Evolutionary conservation across 2,329 filamentous ascomycete species (phyloP).

Genomic region (Aspergillus phoenicis): DNA sequence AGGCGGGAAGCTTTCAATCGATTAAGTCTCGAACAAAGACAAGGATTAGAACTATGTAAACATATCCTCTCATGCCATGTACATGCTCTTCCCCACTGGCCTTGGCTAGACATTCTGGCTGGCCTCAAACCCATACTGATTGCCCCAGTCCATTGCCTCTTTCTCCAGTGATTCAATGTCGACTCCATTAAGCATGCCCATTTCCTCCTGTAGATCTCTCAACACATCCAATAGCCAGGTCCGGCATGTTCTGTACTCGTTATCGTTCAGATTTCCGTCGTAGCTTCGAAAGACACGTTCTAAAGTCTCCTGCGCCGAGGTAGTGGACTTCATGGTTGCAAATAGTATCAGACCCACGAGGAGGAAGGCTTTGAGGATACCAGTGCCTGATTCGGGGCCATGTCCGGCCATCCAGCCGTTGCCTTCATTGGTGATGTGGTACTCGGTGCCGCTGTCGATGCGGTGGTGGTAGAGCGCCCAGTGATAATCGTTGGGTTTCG

Average conservation of each 20-base stretch:
- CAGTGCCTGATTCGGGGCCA: conserved; percentile 11
- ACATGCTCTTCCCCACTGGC: conserved; percentile 13
- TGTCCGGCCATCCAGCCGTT: conserved; percentile 26
- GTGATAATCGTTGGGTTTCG: conserved; percentile 30
- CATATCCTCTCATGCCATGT: background rate
- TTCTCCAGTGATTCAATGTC: conserved; percentile 21
- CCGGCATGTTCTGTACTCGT: conserved; percentile 19
- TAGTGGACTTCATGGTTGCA: conserved; percentile 18
- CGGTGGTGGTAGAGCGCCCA: conserved; percentile 33
- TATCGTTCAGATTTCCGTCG: conserved; percentile 22
- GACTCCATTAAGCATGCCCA: background rate
- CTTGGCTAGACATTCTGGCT: conserved; percentile 22
- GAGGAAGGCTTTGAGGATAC: conserved; percentile 25
- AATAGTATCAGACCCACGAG: conserved; percentile 29
- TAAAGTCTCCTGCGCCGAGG: conserved; percentile 9
- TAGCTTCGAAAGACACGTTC: conserved; percentile 24
- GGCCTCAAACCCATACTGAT: conserved; percentile 19
- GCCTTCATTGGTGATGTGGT: conserved; percentile 27
- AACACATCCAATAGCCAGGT: conserved; percentile 26
- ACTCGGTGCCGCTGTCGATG: conserved; percentile 22
- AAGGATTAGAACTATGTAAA: background rate
- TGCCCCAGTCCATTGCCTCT: conserved; percentile 27
- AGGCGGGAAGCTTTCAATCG: background rate
- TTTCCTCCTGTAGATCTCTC: conserved; percentile 12
- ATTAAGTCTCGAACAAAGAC: too few relatives aligned